A percentile compares a stretch with the other conserved stretches of the same genome.
Evolutionary conservation across 176 grass and related monocot species (phyloP).

Genomic region (Microstegium vimineum): DNA sequence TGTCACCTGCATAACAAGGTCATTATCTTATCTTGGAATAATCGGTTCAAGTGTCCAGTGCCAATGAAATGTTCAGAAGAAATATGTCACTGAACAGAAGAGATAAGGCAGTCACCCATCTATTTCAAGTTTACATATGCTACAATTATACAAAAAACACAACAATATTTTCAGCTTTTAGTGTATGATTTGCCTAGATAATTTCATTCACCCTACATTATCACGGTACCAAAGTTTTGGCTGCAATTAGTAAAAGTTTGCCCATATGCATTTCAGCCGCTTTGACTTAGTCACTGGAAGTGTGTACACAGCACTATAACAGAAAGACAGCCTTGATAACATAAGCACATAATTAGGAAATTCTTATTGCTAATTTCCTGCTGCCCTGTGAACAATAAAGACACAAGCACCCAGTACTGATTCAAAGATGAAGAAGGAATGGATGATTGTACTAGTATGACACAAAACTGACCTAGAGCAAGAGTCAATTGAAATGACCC

Average conservation of each 20-base stretch:
- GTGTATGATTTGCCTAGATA: neutral
- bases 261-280: neutral
- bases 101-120: neutral
- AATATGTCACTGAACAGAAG: neutral
- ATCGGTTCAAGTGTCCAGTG: neutral
- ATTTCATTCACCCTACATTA: neutral
- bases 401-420: neutral
- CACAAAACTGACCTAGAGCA: conserved; percentile 62
- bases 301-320: neutral
- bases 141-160: neutral
- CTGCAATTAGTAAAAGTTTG: neutral
- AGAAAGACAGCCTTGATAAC: neutral
- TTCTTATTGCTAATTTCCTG: neutral
- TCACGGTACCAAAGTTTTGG: neutral
- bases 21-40: neutral
- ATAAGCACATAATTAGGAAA: neutral
- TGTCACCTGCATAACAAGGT: conserved; percentile 63
- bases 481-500: conserved; percentile 91
- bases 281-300: neutral
- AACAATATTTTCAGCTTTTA: neutral
- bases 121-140: neutral
- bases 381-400: neutral
- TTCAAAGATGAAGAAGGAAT: neutral
- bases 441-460: neutral
- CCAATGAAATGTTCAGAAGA: conserved; percentile 5